Percentiles rank a stretch among this genome's conserved stretches.
Conservation (phyloP, 805 yeast species). For the Brettanomyces anomalus region DNA sequence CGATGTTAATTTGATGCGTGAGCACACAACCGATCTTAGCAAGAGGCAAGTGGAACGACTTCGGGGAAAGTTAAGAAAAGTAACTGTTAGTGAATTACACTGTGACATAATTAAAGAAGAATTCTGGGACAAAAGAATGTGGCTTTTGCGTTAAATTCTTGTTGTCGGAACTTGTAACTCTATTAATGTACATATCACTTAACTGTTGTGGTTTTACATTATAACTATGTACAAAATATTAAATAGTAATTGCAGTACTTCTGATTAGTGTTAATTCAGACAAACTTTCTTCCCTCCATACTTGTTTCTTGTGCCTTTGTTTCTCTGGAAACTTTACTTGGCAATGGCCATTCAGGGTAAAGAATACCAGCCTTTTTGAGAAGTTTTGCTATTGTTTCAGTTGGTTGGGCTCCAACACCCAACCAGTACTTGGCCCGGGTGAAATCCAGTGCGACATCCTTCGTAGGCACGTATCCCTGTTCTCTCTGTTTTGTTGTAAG, state of each 20-base stretch:
- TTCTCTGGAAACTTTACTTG: conserved; percentile 23
- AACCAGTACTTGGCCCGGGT: conserved; percentile 91
- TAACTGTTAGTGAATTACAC: conserved; percentile 37
- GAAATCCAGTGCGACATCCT: conserved; percentile 79
- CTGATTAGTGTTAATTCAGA: conserved; percentile 4
- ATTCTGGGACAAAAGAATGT: conserved; percentile 51
- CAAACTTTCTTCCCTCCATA: conserved; percentile 17
- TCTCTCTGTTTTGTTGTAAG: conserved; percentile 52
- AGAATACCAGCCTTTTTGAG: conserved; percentile 72
- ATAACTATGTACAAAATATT: conserved; percentile 4
- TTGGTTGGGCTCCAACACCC: conserved; percentile 94
- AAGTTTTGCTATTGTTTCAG: conserved; percentile 67
- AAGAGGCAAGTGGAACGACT: conserved; percentile 42
- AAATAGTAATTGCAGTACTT: too few species aligned
- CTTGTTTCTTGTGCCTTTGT: conserved; percentile 15
- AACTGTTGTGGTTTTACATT: background rate
- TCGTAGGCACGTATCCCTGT: conserved; percentile 48
- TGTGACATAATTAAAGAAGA: conserved; percentile 54
- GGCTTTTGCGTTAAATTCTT: conserved; percentile 13
- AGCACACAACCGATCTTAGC: conserved; percentile 10
- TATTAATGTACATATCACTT: background rate
- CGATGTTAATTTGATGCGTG: background rate
- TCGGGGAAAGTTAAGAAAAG: conserved; percentile 40
- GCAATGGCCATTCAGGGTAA: conserved; percentile 49
- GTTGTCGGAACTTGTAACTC: too few species aligned